Conservation (phyloP, 164 flowering plant genomes). For the Litsea cubeba region DNA sequence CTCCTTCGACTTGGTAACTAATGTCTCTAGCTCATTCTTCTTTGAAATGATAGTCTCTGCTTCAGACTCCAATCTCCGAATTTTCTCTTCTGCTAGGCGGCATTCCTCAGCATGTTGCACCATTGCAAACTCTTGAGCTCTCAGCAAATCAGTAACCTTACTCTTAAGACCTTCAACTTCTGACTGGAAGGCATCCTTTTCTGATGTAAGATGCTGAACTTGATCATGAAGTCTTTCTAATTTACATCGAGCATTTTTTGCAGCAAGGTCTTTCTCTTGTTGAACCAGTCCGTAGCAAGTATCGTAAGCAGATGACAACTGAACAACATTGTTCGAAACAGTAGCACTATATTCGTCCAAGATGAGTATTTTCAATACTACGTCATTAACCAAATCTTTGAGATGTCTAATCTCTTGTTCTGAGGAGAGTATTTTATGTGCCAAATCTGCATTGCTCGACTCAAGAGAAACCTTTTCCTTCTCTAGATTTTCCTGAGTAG, state of each 20-base stretch:
- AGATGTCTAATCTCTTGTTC: conserved; percentile 48
- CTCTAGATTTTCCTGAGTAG: conserved; percentile 47
- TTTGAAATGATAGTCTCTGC: conserved; percentile 41
- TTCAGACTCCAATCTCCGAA: conserved; percentile 59
- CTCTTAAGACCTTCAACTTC: conserved; percentile 43
- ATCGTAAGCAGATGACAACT: conserved; percentile 45
- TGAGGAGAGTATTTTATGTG: conserved; percentile 38
- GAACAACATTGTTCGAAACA: conserved; percentile 45
- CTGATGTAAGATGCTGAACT: conserved; percentile 36
- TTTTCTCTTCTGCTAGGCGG: conserved; percentile 56
- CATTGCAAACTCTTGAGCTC: conserved; percentile 50
- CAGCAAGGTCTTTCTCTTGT: conserved; percentile 49
- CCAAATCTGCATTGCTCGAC: conserved; percentile 35
- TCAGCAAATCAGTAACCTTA: conserved; percentile 59
- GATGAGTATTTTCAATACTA: conserved; percentile 41
- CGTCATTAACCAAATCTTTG: conserved; percentile 33
- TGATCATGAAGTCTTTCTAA: conserved; percentile 41
- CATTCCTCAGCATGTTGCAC: conserved; percentile 77
- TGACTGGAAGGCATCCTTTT: conserved; percentile 45
- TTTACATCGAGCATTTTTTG: conserved; percentile 38
- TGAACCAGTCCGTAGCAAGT: conserved; percentile 43
- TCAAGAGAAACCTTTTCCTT: conserved; percentile 57
- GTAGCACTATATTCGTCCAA: conserved; percentile 49
- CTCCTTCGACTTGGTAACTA: conserved; percentile 53
- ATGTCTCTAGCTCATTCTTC: conserved; percentile 51